Conservation (phyloP, 345 rosid species). For the Gossypium thurberi region DNA sequence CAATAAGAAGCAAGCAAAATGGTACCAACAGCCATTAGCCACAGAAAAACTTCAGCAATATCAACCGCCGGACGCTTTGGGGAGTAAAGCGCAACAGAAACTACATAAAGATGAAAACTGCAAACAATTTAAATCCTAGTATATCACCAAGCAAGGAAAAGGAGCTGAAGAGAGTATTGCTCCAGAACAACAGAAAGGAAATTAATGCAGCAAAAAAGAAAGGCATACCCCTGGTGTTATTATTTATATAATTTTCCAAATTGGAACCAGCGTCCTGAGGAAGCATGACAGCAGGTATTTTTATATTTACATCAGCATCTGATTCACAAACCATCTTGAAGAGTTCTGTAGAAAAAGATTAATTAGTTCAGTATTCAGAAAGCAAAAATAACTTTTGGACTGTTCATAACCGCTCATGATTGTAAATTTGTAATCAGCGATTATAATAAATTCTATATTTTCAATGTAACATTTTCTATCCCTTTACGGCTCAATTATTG, state of each 20-base stretch:
- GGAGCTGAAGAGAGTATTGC: background rate
- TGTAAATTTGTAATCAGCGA: background rate
- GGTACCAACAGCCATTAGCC: conserved; percentile 99
- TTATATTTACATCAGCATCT: conserved; percentile 54
- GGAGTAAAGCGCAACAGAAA: conserved; percentile 77
- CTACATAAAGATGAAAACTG: conserved; percentile 35
- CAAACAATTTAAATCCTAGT: background rate
- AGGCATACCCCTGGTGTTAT: conserved; percentile 35
- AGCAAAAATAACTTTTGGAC: conserved; percentile 4
- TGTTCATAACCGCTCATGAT: background rate
- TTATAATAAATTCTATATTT: background rate
- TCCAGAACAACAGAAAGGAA: background rate
- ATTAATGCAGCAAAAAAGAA: conserved; percentile 7
- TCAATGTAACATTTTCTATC: background rate
- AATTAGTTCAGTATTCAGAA: conserved; percentile 1
- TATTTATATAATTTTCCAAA: conserved; percentile 36
- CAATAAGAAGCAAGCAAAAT: conserved; percentile 85
- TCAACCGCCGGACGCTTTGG: conserved; percentile 91
- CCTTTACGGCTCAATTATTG: background rate
- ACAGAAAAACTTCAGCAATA: conserved; percentile 92
- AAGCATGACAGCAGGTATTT: conserved; percentile 87
- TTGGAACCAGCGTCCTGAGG: conserved; percentile 84
- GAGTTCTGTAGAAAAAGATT: conserved; percentile 53
- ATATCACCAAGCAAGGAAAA: background rate
- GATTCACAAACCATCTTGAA: conserved; percentile 93